Percentiles rank a stretch among this genome's conserved stretches.
Conservation (phyloP, 1,284 basidiomycete genomes). For the Ganoderma lucidum region DNA sequence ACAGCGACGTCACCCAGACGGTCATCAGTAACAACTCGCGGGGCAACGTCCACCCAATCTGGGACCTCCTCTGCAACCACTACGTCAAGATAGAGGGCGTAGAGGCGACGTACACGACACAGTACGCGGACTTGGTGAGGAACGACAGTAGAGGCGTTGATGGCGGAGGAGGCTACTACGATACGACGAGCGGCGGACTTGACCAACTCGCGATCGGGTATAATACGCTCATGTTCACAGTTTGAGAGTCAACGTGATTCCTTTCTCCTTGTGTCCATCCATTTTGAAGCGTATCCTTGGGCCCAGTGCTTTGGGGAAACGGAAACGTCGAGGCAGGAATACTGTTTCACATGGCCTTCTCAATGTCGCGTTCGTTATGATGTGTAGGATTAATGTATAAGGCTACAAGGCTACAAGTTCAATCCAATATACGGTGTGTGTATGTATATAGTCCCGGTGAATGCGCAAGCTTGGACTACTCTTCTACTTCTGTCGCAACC, state of each 20-base stretch:
- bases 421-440: conserved; percentile 17
- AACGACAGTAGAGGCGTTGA: conserved; percentile 15
- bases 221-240: conserved; percentile 18
- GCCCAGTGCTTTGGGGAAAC: too few relatives aligned
- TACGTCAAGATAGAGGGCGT: conserved; percentile 15
- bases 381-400: conserved; percentile 21
- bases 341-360: background rate
- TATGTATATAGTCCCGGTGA: conserved; percentile 4
- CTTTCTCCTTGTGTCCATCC: too few relatives aligned
- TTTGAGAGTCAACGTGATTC: background rate
- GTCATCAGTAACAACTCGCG: conserved; percentile 16
- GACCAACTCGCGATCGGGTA: conserved; percentile 15
- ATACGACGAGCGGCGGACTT: conserved; percentile 18
- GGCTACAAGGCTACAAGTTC: conserved; percentile 21
- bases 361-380: background rate
- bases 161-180: conserved; percentile 9
- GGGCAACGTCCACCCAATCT: conserved; percentile 18
- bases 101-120: conserved; percentile 9
- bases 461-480: conserved; percentile 2
- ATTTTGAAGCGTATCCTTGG: too few relatives aligned
- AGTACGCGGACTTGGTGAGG: conserved; percentile 19
- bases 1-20: conserved; percentile 21
- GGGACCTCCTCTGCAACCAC: conserved; percentile 22
- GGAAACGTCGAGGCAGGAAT: too few relatives aligned
- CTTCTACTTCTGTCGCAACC: conserved; percentile 15